Percentiles rank a stretch among this genome's conserved stretches.
These are phyloP conservation scores for Fonsecaea multimorphosa DNA, from an alignment of 2,329 filamentous ascomycete genomes.

Conservation along the genomic window DNA sequence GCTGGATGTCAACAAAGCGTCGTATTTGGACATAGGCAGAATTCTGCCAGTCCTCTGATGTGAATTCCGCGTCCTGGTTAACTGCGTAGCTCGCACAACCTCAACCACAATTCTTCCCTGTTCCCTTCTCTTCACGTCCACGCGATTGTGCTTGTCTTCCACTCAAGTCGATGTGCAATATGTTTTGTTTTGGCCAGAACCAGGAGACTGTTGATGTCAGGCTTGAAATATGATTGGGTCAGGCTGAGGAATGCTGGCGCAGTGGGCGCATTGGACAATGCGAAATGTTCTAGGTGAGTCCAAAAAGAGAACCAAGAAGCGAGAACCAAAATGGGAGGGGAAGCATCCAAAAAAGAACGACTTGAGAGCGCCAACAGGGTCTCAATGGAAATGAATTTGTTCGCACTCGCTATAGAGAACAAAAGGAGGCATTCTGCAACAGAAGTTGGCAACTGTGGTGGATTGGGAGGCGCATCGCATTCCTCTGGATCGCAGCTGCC, in stretches of 20 bases:
- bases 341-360: conserved; percentile 38
- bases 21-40: not conserved
- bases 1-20: not conserved
- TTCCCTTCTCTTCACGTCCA: conserved; percentile 1
- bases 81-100: not conserved
- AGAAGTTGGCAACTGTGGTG: not conserved
- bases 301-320: conserved; percentile 27
- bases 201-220: conserved; percentile 16
- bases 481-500: conserved; percentile 17
- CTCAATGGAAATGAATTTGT: not conserved
- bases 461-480: conserved; percentile 1
- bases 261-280: conserved; percentile 28
- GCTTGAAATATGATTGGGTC: conserved; percentile 29
- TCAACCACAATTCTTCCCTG: not conserved
- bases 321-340: conserved; percentile 19
- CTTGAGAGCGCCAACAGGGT: conserved; percentile 18
- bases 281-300: conserved; percentile 33
- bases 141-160: conserved; percentile 1
- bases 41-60: conserved; percentile 14
- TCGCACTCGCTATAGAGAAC: not conserved
- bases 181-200: conserved; percentile 27
- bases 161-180: conserved; percentile 4
- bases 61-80: not conserved
- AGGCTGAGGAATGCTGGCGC: conserved; percentile 33
- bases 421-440: not conserved